Evolutionary conservation across 495 filamentous ascomycete genomes (phyloP), one percentile per base, ranked within the genome.

Genomic region (Collariella sp.): DNA sequence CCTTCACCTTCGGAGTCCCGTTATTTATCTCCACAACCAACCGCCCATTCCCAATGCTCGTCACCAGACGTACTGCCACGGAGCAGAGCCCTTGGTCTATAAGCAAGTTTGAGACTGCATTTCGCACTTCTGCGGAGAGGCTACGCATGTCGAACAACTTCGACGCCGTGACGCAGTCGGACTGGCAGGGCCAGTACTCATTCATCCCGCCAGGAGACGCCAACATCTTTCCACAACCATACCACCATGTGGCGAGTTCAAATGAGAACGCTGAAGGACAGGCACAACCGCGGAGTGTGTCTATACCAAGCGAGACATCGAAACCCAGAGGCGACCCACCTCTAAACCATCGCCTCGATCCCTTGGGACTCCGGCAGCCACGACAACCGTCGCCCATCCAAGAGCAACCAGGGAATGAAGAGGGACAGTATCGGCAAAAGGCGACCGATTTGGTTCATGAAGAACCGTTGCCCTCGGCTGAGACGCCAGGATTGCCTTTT

Each of bases 61-160:
- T 78, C 73, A 76, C 76, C 69, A 76, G 78, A 71, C 73, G 75
- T 67, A 70, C 68, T 68, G 74, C 76, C 61, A 72, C 76, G 67
- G 77, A 77, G 72, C 76, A 75, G 68, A 77, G 67, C 67, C 72
- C 73, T 71, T 81, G 78, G 78, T 77, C 77, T 65, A 69, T 69
- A 60, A 76, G 71, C 72, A 81, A 79, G 70, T 75, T 77, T 60
- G 75, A 77, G 66, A 72, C 70, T 62, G 60, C 72, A 57, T 78
- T 76, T 64, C 69, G 72, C 53, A 76, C 75, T 61, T 58, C 75
- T 46, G 67, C 73, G 52, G 69, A 72, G 55, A 70, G 68, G 68
- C 67, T 74, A 76, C 78, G 78, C 71, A 81, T 81, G 78, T 80
- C 78, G 75, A 78, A 74, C 74, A 72, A 76, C 65, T 73, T 71